Evolutionary conservation across 129 eudicot genomes (phyloP), one percentile per base, ranked within the genome.

Genomic region (Centrapalus pauciflorus): DNA sequence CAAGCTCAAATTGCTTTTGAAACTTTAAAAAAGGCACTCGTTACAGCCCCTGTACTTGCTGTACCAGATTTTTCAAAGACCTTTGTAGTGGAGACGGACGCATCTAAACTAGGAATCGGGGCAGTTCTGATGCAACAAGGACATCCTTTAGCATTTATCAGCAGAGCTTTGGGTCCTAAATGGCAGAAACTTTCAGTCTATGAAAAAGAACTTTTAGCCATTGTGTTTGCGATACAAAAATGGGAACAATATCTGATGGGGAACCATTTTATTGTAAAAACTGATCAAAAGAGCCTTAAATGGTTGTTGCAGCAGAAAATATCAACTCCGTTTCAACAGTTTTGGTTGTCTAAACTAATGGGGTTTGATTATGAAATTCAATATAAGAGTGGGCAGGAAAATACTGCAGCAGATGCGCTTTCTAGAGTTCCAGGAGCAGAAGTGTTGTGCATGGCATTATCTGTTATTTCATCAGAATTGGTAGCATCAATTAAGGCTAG

Each of bases 51-150:
- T 1, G 54, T 72, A 2, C 2, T 72, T 0, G 27, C 11, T 0
- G 16, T 49, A 0, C 69, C 54, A 0, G 28, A 72, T 14, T 72
- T 72, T 16, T 1, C 7, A 8, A 10, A 7, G 3, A 40, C 52
- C 0, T 66, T 58, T 16, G 11, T 27, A 0, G n/a, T 74, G 5
- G 67, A 64, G 9, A 52, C 58, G 25, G 66, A 49, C 40, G 72
- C 67, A 0, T 20, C 30, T 8, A 51, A 21, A 4, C 9, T 0
- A 7, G 67, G 73, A 0, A 55, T 74, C 3, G 51, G 73, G 4
- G 73, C 33, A 2, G 72, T 64, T 0, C 11, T 73, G 1, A 48
- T 73, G 66, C 66, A 73, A 5, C 12, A 19, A 0, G 20, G 58
- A 0, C 26, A 19, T 2, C 78, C 66, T 1, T 0, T 65, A 0